Percentiles rank a stretch among this genome's conserved stretches.
These are phyloP conservation scores for Pseudocercospora pini-densiflorae DNA, from an alignment of 2,329 filamentous ascomycete genomes.

Conservation along the genomic window DNA sequence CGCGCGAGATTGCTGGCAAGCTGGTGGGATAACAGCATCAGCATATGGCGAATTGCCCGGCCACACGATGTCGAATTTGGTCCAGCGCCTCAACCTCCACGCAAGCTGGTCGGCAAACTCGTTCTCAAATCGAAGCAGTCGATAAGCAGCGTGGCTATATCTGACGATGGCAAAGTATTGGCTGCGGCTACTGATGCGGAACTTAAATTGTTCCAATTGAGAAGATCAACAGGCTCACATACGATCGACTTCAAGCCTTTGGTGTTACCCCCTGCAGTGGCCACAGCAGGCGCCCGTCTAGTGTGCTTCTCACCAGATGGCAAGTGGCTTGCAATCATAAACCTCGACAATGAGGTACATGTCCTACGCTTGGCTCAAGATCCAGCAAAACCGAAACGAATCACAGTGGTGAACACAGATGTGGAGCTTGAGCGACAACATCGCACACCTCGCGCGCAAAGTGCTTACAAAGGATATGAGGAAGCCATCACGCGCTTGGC, in stretches of 20 bases:
- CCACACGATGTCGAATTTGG: slow-evolving; percentile 38
- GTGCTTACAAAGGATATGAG: slow-evolving; percentile 70
- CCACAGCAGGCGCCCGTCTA: slow-evolving; percentile 67
- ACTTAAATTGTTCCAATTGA: slow-evolving; percentile 40
- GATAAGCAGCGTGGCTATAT: slow-evolving; percentile 75
- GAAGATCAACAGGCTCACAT: slow-evolving; percentile 28
- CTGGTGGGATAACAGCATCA: slow-evolving; percentile 90
- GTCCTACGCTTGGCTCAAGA: slow-evolving; percentile 53
- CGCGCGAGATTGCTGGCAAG: slow-evolving; percentile 77
- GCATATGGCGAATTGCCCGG: slow-evolving; percentile 72
- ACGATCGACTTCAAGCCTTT: slow-evolving; percentile 71
- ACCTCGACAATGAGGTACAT: slow-evolving; percentile 50
- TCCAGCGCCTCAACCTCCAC: slow-evolving; percentile 28
- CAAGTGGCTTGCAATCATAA: slow-evolving; percentile 67
- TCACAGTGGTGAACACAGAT: slow-evolving; percentile 44
- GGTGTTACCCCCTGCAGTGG: slow-evolving; percentile 62
- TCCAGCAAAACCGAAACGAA: slow-evolving; percentile 44
- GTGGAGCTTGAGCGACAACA: slow-evolving; percentile 45
- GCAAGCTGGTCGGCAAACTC: slow-evolving; percentile 42
- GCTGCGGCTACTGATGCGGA: slow-evolving; percentile 54
- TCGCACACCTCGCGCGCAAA: slow-evolving; percentile 33
- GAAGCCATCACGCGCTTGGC: slow-evolving; percentile 73
- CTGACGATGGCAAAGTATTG: slow-evolving; percentile 77
- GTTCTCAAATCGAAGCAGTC: slow-evolving; percentile 61
- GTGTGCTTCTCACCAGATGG: slow-evolving; percentile 72